Percentiles rank a stretch among this genome's conserved stretches.
phyloP scores from a whole-genome alignment of 768 basidiomycete species.

The Naganishia randhawae region DNA sequence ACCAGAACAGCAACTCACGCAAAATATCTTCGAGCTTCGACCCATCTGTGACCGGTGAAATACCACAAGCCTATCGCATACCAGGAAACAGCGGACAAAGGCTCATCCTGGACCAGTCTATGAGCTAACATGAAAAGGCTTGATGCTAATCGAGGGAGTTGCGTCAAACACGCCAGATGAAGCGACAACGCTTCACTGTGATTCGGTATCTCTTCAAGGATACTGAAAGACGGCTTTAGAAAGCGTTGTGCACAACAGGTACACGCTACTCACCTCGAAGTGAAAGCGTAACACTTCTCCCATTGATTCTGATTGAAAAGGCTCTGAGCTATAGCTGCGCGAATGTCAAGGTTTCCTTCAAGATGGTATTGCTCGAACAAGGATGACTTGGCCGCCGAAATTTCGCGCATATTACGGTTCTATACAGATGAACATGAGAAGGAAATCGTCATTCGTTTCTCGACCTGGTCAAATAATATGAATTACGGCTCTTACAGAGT shows the following conservation, averaged over 20 bases:
- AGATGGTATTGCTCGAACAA: constrained; percentile 78
- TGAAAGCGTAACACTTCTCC: constrained; percentile 90
- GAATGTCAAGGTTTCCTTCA: constrained; percentile 84
- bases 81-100: constrained; percentile 90
- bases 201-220: constrained; percentile 74
- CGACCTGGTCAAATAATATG: background rate
- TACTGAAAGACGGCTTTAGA: constrained; percentile 47
- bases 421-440: background rate
- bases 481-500: constrained; percentile 57
- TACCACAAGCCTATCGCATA: constrained; percentile 99
- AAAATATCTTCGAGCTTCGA: constrained; percentile 88
- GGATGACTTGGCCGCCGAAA: constrained; percentile 70
- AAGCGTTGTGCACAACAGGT: constrained; percentile 55
- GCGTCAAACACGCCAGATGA: constrained; percentile 97
- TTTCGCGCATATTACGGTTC: constrained; percentile 55
- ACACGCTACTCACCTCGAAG: constrained; percentile 57
- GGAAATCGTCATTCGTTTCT: background rate
- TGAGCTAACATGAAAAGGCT: constrained; percentile 94
- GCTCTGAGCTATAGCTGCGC: constrained; percentile 85
- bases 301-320: constrained; percentile 82
- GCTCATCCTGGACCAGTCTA: constrained; percentile 89
- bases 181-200: constrained; percentile 87
- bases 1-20: constrained; percentile 58
- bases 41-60: constrained; percentile 77
- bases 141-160: constrained; percentile 83